Evolutionary conservation across 1,139 yeast species (phyloP), one percentile per base, ranked within the genome.

Genomic region (Casaregolazyma lundiana): DNA sequence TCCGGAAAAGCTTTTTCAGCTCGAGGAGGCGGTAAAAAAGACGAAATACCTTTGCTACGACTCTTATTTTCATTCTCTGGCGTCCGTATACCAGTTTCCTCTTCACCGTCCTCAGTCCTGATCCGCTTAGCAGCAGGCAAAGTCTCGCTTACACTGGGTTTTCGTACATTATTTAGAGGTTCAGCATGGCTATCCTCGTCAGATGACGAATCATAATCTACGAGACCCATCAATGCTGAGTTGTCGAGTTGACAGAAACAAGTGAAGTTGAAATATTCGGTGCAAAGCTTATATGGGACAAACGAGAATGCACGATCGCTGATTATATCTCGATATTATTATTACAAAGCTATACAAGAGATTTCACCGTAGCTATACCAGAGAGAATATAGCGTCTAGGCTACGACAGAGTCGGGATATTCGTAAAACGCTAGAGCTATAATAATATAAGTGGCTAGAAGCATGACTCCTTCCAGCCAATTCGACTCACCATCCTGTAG

Each of bases 391-490:
- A 26, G 6, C 4, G 15, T 26, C 15, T 26, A 26, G 13, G 13
- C 32, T n/a, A 4, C 6, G 32, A n/a, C 13, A 5, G 41, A 37
- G 43, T 81, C 86, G 0, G 94, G 94, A 60, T 81, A 83, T 67
- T 78, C 85, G 70, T 76, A 87, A 70, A 92, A 90, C 0, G 97
- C 92, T 58, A 92, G 72, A 2, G 96, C 96, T 47, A 89, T 81
- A 49, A 94, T 82, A 49, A 82, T 66, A 63, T 94, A 94, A 47
- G 95, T 86, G 49, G 95, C 81, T 50, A 92, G 66, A 56, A 94
- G 73, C 94, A 92, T 83, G 39, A 83, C 88, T 48, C 98, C 98
- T 71, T 92, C 98, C 49, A 92, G 76, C 96, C 97, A 92, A 66
- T 92, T 92, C 54, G 92, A 81, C 65, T 89, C 95, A 49, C 98